A percentile compares a stretch with the other conserved stretches of the same genome.
These are phyloP conservation scores for Maudiozyma humilis DNA, from an alignment of 1,139 yeast genomes.

Conservation along the genomic window DNA sequence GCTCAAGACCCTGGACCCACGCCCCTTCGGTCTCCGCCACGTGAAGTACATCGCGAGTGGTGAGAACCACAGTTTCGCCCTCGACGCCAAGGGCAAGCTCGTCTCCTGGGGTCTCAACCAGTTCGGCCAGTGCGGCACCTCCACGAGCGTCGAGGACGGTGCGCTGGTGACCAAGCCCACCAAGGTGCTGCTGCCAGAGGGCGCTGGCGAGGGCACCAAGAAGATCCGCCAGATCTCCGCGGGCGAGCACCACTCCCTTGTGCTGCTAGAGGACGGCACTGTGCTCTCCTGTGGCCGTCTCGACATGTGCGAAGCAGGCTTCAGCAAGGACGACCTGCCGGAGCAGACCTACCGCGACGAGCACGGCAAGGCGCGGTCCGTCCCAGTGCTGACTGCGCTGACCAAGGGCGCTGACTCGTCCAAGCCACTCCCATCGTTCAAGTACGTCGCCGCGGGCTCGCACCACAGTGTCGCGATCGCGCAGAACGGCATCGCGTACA, in stretches of 20 bases:
- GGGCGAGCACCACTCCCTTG: slow-evolving; percentile 91
- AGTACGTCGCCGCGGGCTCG: slow-evolving; percentile 70
- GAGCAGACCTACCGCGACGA: slow-evolving; percentile 66
- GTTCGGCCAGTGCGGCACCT: slow-evolving; percentile 89
- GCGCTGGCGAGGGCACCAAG: slow-evolving; percentile 40
- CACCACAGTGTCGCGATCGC: slow-evolving; percentile 88
- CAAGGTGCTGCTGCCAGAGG: slow-evolving; percentile 40
- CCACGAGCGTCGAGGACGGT: slow-evolving; percentile 66
- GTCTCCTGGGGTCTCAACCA: slow-evolving; percentile 93
- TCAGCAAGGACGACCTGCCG: slow-evolving; percentile 54
- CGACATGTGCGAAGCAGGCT: slow-evolving; percentile 89
- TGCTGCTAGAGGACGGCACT: slow-evolving; percentile 62
- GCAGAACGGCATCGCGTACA: slow-evolving; percentile 72
- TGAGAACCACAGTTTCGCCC: slow-evolving; percentile 92
- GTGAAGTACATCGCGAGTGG: slow-evolving; percentile 82
- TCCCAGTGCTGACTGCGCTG: slow-evolving; percentile 74
- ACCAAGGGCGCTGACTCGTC: no score
- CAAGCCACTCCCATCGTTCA: slow-evolving; percentile 56
- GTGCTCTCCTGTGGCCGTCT: slow-evolving; percentile 82
- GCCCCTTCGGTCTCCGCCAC: slow-evolving; percentile 69
- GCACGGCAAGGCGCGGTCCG: slow-evolving; percentile 76
- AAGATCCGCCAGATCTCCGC: slow-evolving; percentile 52
- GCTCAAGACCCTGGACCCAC: slow-evolving; percentile 52
- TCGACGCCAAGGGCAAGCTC: slow-evolving; percentile 62
- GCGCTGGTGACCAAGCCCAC: slow-evolving; percentile 75